Evolutionary conservation across 2,329 filamentous ascomycete genomes (phyloP).

Genomic region (Pseudogymnoascus sp.): DNA sequence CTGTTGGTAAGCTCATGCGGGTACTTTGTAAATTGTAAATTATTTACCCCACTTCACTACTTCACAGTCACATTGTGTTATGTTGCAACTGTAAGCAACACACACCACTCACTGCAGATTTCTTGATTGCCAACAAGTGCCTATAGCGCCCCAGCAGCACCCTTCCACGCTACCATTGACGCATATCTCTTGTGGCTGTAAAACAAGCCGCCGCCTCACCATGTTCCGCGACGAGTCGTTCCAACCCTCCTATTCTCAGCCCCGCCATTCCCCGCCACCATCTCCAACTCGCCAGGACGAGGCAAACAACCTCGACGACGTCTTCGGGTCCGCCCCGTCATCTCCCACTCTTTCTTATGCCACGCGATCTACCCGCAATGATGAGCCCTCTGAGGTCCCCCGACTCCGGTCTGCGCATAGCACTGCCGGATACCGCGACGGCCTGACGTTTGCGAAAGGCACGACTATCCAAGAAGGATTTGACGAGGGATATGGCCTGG

Average conservation of each 20-base stretch:
- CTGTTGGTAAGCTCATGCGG: background rate
- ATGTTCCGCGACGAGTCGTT: background rate
- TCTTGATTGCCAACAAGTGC: background rate
- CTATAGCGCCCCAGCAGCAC: background rate
- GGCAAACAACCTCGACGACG: conserved; percentile 25
- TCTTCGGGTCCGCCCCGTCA: conserved; percentile 28
- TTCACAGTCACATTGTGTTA: background rate
- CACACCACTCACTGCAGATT: background rate
- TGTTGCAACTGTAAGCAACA: background rate
- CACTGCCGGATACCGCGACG: conserved; percentile 86
- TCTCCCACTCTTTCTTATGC: conserved; percentile 18
- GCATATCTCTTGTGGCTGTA: background rate
- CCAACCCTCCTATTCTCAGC: background rate
- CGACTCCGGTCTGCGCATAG: conserved; percentile 20
- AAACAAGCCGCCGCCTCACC: background rate
- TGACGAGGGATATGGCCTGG: conserved; percentile 81
- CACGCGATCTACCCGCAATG: background rate
- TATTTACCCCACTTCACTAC: background rate
- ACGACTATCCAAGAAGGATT: conserved; percentile 77
- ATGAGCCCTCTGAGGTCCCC: conserved; percentile 8
- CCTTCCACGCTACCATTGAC: background rate
- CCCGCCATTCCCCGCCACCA: background rate
- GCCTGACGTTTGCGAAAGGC: conserved; percentile 68
- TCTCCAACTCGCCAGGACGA: background rate
- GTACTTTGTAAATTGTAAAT: background rate